Evolutionary conservation across 2,329 filamentous ascomycete species (phyloP).

Genomic region (Phaeosphaeria sp.): DNA sequence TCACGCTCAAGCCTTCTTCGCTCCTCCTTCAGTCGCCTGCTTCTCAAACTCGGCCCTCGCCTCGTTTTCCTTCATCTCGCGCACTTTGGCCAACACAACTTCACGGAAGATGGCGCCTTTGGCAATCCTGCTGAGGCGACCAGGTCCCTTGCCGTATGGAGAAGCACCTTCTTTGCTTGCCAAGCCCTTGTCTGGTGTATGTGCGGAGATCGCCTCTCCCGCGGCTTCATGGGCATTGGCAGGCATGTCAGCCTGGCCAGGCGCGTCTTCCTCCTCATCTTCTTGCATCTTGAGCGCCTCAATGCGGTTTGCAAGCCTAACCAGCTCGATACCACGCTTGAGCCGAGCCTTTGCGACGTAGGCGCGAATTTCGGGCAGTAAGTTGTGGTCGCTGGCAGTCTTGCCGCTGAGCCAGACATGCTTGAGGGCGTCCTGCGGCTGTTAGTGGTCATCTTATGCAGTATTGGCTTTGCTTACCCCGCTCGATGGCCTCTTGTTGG

Average conservation of each 20-base stretch:
- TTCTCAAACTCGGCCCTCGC: conserved; percentile 72
- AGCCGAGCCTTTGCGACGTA: conserved; percentile 92
- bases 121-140: conserved; percentile 64
- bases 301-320: conserved; percentile 95
- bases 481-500: conserved; percentile 78
- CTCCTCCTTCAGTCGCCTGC: conserved; percentile 53
- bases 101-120: conserved; percentile 86
- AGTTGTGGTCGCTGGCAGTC: conserved; percentile 92
- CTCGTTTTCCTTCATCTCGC: conserved; percentile 88
- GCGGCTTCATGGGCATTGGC: conserved; percentile 67
- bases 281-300: conserved; percentile 93
- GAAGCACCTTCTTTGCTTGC: conserved; percentile 32
- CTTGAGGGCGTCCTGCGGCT: conserved; percentile 71
- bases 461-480: conserved; percentile 60
- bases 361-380: conserved; percentile 94
- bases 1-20: conserved; percentile 30
- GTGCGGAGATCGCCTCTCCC: conserved; percentile 49
- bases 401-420: conserved; percentile 92
- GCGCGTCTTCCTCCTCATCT: conserved; percentile 78
- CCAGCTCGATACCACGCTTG: conserved; percentile 90
- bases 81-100: conserved; percentile 91
- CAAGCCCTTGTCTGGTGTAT: conserved; percentile 37
- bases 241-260: conserved; percentile 65
- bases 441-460: conserved; percentile 15
- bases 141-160: conserved; percentile 49